Conservation (phyloP, 2,329 filamentous ascomycete genomes). For the Ambrosiella xylebori region DNA sequence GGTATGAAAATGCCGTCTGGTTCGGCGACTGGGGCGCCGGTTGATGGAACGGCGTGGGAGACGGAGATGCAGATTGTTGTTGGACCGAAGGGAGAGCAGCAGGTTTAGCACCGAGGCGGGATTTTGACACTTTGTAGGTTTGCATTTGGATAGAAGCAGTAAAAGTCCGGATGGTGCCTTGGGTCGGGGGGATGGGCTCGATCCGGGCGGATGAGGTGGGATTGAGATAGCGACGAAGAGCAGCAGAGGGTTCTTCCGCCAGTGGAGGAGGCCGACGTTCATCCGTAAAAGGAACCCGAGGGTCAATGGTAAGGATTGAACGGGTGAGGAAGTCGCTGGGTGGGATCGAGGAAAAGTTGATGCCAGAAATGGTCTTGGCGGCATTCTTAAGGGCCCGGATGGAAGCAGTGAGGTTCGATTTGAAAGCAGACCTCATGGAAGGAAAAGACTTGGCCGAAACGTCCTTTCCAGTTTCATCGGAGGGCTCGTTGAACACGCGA, state of each 20-base stretch:
- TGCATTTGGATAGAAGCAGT: slow-evolving; percentile 57
- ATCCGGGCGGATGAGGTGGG: slow-evolving; percentile 25
- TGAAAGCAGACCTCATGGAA: slow-evolving; percentile 32
- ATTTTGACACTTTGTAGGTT: slow-evolving; percentile 45
- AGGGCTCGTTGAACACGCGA: slow-evolving; percentile 13
- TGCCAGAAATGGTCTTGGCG: slow-evolving; percentile 43
- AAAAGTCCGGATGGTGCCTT: slow-evolving; percentile 25
- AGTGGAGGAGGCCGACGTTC: slow-evolving; percentile 46
- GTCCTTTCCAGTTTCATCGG: background rate
- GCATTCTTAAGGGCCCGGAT: slow-evolving; percentile 46
- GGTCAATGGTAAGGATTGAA: slow-evolving; percentile 50
- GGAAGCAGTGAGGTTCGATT: slow-evolving; percentile 52
- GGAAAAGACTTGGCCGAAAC: slow-evolving; percentile 6
- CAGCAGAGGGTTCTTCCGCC: slow-evolving; percentile 47
- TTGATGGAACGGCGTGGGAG: slow-evolving; percentile 16
- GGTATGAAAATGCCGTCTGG: slow-evolving; percentile 21
- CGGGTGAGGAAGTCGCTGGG: slow-evolving; percentile 50
- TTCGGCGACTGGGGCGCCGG: slow-evolving; percentile 20
- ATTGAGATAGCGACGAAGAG: slow-evolving; percentile 50
- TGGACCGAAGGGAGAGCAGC: slow-evolving; percentile 18
- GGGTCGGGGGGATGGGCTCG: slow-evolving; percentile 14
- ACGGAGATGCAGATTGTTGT: slow-evolving; percentile 18
- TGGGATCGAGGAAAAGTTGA: slow-evolving; percentile 46
- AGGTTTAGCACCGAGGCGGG: slow-evolving; percentile 21
- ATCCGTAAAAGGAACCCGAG: slow-evolving; percentile 48